A percentile compares a stretch with the other conserved stretches of the same genome.
Evolutionary conservation across 2,329 filamentous ascomycete species (phyloP).

Genomic region (Penicillium polonicum): DNA sequence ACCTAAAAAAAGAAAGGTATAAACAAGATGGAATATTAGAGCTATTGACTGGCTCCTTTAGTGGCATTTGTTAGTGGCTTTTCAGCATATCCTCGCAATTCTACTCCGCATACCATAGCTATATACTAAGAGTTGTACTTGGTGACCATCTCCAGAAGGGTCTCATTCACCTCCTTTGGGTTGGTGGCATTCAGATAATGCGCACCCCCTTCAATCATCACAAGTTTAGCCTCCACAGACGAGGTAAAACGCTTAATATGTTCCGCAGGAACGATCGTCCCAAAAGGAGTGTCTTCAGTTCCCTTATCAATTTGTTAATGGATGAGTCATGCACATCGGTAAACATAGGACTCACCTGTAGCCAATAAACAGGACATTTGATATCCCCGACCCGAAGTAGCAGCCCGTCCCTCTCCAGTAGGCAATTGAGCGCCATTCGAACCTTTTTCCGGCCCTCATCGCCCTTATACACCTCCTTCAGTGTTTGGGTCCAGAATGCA

Average conservation of each 20-base stretch:
- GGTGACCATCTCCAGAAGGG: slow-evolving; percentile 26
- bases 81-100: background rate
- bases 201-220: slow-evolving; percentile 47
- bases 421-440: slow-evolving; percentile 51
- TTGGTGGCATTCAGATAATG: slow-evolving; percentile 53
- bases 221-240: slow-evolving; percentile 43
- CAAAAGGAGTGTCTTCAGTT: background rate
- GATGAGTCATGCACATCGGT: background rate
- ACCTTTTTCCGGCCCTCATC: slow-evolving; percentile 50
- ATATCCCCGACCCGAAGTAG: slow-evolving; percentile 48
- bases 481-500: slow-evolving; percentile 46
- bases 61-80: background rate
- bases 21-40: background rate
- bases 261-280: slow-evolving; percentile 27
- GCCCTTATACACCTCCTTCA: slow-evolving; percentile 49
- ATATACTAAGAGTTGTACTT: slow-evolving; percentile 17
- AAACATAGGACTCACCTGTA: slow-evolving; percentile 40
- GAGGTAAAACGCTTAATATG: slow-evolving; percentile 51
- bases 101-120: background rate
- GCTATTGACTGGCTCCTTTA: background rate
- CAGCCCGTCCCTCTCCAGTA: slow-evolving; percentile 51
- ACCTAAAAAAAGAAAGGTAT: background rate
- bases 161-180: slow-evolving; percentile 45
- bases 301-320: background rate
- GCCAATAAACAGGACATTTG: slow-evolving; percentile 52